Conservation (phyloP, 2,329 filamentous ascomycete genomes). For the Rugonectria rugulosa region DNA sequence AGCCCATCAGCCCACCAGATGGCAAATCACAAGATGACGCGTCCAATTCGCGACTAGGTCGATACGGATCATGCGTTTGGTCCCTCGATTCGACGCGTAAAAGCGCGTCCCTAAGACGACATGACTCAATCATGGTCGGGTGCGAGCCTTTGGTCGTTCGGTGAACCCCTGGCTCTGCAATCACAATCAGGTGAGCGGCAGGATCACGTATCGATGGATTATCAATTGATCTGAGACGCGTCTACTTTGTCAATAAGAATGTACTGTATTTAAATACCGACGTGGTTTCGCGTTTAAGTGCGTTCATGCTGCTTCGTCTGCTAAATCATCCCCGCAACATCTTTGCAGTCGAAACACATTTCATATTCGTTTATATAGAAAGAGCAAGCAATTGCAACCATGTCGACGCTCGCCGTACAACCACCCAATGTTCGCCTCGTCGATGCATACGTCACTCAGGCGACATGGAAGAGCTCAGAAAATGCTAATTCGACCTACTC, state of each 20-base stretch:
- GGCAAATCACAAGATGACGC: constrained; percentile 33
- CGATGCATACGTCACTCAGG: constrained; percentile 32
- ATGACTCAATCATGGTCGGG: constrained; percentile 8
- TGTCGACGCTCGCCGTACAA: constrained; percentile 6
- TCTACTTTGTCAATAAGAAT: constrained; percentile 6
- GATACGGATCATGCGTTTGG: constrained; percentile 7
- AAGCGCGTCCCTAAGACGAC: constrained; percentile 23
- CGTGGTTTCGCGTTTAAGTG: not conserved
- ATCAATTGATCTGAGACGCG: not conserved
- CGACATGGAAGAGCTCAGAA: constrained; percentile 33
- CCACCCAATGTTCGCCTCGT: constrained; percentile 23
- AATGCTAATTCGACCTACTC: constrained; percentile 38
- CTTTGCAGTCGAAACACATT: not conserved
- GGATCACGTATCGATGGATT: not conserved
- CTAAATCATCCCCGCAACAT: not conserved
- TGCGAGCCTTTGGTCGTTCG: not conserved
- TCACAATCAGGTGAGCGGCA: constrained; percentile 20
- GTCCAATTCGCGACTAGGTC: constrained; percentile 24
- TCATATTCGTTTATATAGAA: not conserved
- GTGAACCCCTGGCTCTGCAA: not conserved
- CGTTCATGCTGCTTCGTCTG: not conserved
- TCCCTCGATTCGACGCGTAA: constrained; percentile 3
- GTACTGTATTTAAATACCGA: not conserved
- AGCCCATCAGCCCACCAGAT: constrained; percentile 26
- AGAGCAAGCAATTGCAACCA: not conserved